Evolutionary conservation across 352 stramenopile species (phyloP).

Genomic region (Phytophthora pluvialis): DNA sequence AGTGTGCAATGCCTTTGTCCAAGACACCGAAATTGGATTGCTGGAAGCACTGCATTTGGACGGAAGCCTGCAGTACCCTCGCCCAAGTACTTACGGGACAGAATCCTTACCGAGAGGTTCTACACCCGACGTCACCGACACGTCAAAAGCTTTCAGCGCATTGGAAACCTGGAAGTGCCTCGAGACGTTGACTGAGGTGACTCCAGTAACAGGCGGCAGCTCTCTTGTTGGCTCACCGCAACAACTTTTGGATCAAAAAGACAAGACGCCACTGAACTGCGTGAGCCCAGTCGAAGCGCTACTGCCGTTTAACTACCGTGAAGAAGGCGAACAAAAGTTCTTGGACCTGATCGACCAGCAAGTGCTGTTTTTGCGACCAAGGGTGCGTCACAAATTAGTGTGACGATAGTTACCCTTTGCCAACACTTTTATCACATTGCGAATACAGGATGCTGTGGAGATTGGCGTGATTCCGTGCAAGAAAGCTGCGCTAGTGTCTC

Average conservation of each 20-base stretch:
- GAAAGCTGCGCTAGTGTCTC: slow-evolving; percentile 50
- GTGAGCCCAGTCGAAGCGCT: slow-evolving; percentile 61
- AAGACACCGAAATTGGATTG: slow-evolving; percentile 37
- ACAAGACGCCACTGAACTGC: slow-evolving; percentile 51
- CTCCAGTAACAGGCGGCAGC: slow-evolving; percentile 27
- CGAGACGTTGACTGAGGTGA: slow-evolving; percentile 52
- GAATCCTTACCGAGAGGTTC: not conserved
- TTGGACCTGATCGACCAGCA: slow-evolving; percentile 62
- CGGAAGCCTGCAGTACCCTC: slow-evolving; percentile 39
- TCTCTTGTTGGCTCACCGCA: slow-evolving; percentile 49
- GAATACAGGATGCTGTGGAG: slow-evolving; percentile 57
- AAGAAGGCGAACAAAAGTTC: slow-evolving; percentile 70
- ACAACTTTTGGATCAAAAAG: slow-evolving; percentile 47
- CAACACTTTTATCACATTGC: not conserved
- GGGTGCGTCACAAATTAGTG: slow-evolving; percentile 35
- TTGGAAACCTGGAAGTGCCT: slow-evolving; percentile 77
- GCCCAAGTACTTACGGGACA: not conserved
- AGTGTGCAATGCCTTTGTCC: slow-evolving; percentile 51
- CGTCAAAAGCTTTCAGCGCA: slow-evolving; percentile 47
- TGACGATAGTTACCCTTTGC: not conserved
- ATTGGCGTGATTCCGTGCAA: slow-evolving; percentile 75
- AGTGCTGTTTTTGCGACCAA: slow-evolving; percentile 68
- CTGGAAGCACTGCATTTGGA: slow-evolving; percentile 50
- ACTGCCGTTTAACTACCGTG: slow-evolving; percentile 62
- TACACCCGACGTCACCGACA: slow-evolving; percentile 1